phyloP scores from a whole-genome alignment of 352 stramenopile genomes.

The Globisporangium okanoganense region DNA sequence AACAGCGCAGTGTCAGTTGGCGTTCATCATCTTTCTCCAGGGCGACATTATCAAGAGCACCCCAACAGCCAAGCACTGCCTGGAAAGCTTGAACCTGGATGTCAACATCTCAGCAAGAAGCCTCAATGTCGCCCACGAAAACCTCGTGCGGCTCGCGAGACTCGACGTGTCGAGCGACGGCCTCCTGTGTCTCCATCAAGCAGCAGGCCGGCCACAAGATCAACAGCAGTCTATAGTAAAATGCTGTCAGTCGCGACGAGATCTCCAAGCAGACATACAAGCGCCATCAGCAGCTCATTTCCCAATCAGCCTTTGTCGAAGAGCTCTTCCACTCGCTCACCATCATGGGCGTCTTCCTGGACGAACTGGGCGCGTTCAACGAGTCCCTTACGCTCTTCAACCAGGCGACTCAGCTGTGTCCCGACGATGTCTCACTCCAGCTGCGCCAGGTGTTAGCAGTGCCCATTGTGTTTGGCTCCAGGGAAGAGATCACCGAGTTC shows the following conservation, averaged over 20 bases:
- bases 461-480: too few species aligned
- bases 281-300: constrained; percentile 11
- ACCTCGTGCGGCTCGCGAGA: constrained; percentile 17
- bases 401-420: constrained; percentile 29
- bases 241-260: constrained; percentile 3
- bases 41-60: constrained; percentile 19
- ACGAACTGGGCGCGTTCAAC: constrained; percentile 48
- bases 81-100: background rate
- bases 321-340: constrained; percentile 45
- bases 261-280: background rate
- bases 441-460: constrained; percentile 13
- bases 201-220: background rate
- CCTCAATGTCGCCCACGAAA: constrained; percentile 20
- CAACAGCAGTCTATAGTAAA: background rate
- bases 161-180: constrained; percentile 22
- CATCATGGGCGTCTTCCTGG: constrained; percentile 61
- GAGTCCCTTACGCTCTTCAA: constrained; percentile 44
- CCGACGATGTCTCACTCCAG: constrained; percentile 32
- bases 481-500: too few species aligned
- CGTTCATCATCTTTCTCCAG: constrained; percentile 28
- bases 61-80: constrained; percentile 9
- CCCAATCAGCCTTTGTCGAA: constrained; percentile 36
- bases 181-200: constrained; percentile 17
- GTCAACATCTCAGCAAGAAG: constrained; percentile 12
- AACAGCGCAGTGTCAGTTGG: constrained; percentile 19